Evolutionary conservation across 1,284 basidiomycete species (phyloP), one percentile per base, ranked within the genome.

Genomic region (Flammula alnicola): DNA sequence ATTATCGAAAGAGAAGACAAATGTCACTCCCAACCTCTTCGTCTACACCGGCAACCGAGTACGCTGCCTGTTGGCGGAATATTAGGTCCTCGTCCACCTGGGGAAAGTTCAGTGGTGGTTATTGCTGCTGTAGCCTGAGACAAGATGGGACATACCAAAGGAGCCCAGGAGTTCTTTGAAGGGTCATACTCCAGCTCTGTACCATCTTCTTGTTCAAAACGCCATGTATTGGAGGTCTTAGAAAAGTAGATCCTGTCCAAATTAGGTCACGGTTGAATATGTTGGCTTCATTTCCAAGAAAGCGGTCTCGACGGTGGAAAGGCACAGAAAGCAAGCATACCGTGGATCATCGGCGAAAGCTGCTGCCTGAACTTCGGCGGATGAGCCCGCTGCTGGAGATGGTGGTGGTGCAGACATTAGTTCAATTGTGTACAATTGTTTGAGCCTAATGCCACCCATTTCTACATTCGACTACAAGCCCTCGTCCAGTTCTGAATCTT

Each of bases 21-120:
- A 53, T 51, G 49, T 31, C 47, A 43, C 37, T 6, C 73, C 84
- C 65, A 66, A 93, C 93, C 73, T 86, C 83, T 75, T 98, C 94
- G 65, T 98, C 93, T 5, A 97, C 91, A 11, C 94, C 95, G 23
- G 77, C 79, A 1, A 98, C 77, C 2, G 93, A 88, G 70, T 98
- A 98, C 2, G 93, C 93, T 3, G 91, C 92, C 71, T 97, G 95
- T 66, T 98, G 95, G 29, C 84, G 85, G 62, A 84, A 85, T 54
- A 95, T 64, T 17, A 89, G 75, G 54, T 91, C 89, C 55, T 95
- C 92, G 59, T 93, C 90, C 27, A 93, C 74, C 92, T 79, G 52
- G 17, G 47, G 37, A 48, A 23, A 36, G 32, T 45, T 63, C 44
- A 47, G 59, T 32, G 50, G 11, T 32, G 14, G 30, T 11, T 40